A percentile compares a stretch with the other conserved stretches of the same genome.
phyloP scores from a whole-genome alignment of 2,329 filamentous ascomycete genomes.

The Cephalotrichum gorgonifer region DNA sequence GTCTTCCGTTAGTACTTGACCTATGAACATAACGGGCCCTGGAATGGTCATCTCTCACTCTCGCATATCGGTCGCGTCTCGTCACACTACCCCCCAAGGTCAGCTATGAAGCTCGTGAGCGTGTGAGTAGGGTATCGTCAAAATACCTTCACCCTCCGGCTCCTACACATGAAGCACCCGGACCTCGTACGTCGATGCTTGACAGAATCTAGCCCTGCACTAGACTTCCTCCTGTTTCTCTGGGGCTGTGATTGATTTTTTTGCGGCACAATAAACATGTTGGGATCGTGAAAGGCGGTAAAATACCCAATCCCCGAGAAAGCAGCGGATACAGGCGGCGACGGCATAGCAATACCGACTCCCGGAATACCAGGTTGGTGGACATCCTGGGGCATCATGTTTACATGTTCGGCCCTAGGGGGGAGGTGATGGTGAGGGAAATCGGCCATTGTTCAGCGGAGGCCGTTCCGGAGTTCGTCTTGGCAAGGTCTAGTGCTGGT shows the following conservation, averaged over 20 bases:
- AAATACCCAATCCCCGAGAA: conserved; percentile 40
- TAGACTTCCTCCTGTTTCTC: conserved; percentile 40
- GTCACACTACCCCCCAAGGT: conserved; percentile 60
- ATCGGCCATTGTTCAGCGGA: conserved; percentile 34
- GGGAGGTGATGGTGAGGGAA: conserved; percentile 47
- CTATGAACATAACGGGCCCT: neutral
- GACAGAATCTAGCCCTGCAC: conserved; percentile 54
- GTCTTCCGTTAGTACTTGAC: neutral
- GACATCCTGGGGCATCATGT: conserved; percentile 27
- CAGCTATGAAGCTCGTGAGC: neutral
- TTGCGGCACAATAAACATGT: conserved; percentile 33
- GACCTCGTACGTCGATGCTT: conserved; percentile 91
- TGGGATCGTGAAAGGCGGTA: conserved; percentile 37
- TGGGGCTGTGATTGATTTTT: conserved; percentile 24
- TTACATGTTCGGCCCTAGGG: conserved; percentile 31
- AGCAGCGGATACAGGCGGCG: conserved; percentile 25
- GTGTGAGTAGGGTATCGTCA: too few species aligned
- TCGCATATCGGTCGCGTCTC: conserved; percentile 83
- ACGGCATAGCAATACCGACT: conserved; percentile 15
- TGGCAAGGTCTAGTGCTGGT: neutral
- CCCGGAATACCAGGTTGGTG: conserved; percentile 24
- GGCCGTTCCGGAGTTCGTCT: neutral
- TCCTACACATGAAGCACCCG: conserved; percentile 86
- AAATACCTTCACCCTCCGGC: conserved; percentile 69
- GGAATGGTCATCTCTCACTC: conserved; percentile 31